Percentiles rank a stretch among this genome's conserved stretches.
phyloP scores from a whole-genome alignment of 78 protist genomes.

The Dictyostelium intermedium region DNA sequence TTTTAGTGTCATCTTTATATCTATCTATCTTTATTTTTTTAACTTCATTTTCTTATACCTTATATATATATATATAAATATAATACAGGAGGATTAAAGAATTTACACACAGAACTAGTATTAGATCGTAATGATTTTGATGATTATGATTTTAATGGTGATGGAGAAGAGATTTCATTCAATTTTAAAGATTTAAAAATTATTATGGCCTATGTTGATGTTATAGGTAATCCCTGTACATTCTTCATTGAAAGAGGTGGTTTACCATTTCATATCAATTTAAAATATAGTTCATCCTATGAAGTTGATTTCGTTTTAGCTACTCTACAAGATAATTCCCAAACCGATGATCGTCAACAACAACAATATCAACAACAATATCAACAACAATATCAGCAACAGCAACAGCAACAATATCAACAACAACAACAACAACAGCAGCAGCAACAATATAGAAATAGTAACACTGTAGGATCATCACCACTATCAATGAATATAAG shows the following conservation, averaged over 20 bases:
- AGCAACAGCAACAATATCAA: not conserved
- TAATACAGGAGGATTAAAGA: constrained; percentile 4
- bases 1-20: not conserved
- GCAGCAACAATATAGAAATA: not conserved
- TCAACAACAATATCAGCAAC: not conserved
- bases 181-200: constrained; percentile 36
- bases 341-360: not conserved
- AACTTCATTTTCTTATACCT: too few species aligned
- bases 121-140: constrained; percentile 38
- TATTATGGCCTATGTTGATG: constrained; percentile 27
- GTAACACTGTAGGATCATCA: not conserved
- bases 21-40: too few species aligned
- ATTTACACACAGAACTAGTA: constrained; percentile 5
- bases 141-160: constrained; percentile 11
- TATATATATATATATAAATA: not conserved
- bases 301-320: constrained; percentile 28
- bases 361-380: not conserved
- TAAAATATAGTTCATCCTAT: not conserved
- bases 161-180: constrained; percentile 30
- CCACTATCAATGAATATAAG: not conserved
- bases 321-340: not conserved
- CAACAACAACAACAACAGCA: not conserved
- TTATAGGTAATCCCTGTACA: not conserved
- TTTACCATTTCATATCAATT: not conserved
- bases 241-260: not conserved